Base-by-base conservation (phyloP, 305 asterid genomes). In the Withania somnifera region DNA sequence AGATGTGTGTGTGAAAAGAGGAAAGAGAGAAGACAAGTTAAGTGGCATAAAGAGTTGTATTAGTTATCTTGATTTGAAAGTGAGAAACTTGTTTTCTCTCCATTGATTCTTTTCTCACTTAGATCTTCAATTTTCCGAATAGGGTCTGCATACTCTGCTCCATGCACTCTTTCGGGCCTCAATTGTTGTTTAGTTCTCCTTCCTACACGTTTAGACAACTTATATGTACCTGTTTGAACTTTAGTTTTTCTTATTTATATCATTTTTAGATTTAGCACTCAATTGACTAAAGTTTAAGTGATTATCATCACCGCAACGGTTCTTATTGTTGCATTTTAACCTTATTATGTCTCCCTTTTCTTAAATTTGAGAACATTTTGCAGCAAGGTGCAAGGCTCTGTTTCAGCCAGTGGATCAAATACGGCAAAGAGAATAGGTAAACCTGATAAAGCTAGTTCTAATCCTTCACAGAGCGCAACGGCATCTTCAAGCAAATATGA, bases 341-440 rank as follows among this genome's bases (percentile, higher is more conserved):
- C 56, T 17, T 28, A 50, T 15, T 17, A 47, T 75, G 5, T 75
- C 32, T 56, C 76, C 53, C 30, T 67, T 56, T 26, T 22, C 50
- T 47, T 80, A 56, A 53, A 26, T n/a, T 26, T 11, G 56, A 75
- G 79, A 32, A 75, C 34, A 26, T 50, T 75, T 75, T 75, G 85
- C 94, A 95, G 98, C 91, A 92, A 83, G 86, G 84, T 81, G 81
- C 93, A 87, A 84, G 90, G 57, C 56, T 66, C 89, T 84, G 78
- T 85, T 80, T 86, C 85, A 11, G 54, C 82, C 82, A 88, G 82
- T 86, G 85, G 91, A 64, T 87, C 93, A 83, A 91, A 86, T 83
- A 38, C 83, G 36, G 52, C 87, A 51, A 80, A 86, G 75, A 85
- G 80, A 78, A 63, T 61, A 79, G 86, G 88, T 84, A 87, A 85